Conservation (phyloP, 179 eudicot species). For the Silene vulgaris region DNA sequence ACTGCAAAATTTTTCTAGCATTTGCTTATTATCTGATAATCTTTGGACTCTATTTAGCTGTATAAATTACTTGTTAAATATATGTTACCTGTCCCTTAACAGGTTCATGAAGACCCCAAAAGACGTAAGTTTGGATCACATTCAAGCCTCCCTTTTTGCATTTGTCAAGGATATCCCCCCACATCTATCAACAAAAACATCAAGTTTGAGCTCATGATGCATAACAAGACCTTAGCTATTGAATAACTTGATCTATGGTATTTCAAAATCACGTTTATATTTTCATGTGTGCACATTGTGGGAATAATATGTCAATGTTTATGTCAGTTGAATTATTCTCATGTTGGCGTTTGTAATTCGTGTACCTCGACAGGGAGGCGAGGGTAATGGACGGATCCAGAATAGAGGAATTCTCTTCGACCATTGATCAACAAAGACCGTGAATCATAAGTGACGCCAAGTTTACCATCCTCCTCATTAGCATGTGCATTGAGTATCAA, state of each 20-base stretch:
- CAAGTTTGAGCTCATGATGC: background rate
- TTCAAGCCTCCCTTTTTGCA: conserved; percentile 81
- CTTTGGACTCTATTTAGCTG: background rate
- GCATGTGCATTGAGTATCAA: conserved; percentile 19
- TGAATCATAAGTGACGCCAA: conserved; percentile 47
- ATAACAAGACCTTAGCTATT: background rate
- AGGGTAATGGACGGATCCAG: conserved; percentile 84
- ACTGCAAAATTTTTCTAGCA: conserved; percentile 35
- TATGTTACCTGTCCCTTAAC: conserved; percentile 61
- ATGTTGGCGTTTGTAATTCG: background rate
- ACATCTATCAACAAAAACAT: conserved; percentile 38
- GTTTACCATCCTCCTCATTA: conserved; percentile 4
- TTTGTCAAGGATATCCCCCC: conserved; percentile 57
- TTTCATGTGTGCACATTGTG: no score
- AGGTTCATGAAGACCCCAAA: conserved; percentile 93
- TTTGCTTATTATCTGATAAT: background rate
- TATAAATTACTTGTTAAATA: background rate
- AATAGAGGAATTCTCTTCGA: conserved; percentile 47
- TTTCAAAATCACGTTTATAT: background rate
- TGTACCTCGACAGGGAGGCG: conserved; percentile 66
- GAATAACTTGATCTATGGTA: background rate
- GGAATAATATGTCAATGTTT: background rate
- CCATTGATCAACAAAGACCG: conserved; percentile 66
- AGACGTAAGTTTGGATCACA: conserved; percentile 68
- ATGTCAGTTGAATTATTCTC: background rate